These are phyloP conservation scores for Coniochaeta pulveracea DNA, from an alignment of 2,329 filamentous ascomycete genomes.

Conservation along the genomic window DNA sequence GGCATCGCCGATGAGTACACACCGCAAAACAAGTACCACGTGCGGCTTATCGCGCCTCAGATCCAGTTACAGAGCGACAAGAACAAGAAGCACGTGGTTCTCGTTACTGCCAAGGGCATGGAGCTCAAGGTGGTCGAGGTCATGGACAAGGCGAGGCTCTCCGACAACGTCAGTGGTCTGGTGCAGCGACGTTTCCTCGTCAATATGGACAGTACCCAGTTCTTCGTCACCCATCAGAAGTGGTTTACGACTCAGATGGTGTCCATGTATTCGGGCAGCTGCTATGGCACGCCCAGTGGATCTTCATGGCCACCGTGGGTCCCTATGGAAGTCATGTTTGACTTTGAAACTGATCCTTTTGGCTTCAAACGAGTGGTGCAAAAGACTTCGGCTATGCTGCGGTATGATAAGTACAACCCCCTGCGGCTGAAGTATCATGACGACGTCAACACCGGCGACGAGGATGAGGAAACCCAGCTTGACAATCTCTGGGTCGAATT, in stretches of 20 bases:
- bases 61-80: slow-evolving; percentile 98
- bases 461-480: slow-evolving; percentile 62
- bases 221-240: slow-evolving; percentile 93
- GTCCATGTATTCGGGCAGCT: slow-evolving; percentile 88
- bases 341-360: slow-evolving; percentile 86
- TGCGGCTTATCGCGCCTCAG: slow-evolving; percentile 90
- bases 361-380: slow-evolving; percentile 98
- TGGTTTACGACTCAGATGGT: slow-evolving; percentile 76
- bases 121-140: slow-evolving; percentile 95
- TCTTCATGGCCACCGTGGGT: slow-evolving; percentile 97
- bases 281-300: slow-evolving; percentile 74
- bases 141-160: slow-evolving; percentile 91
- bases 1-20: slow-evolving; percentile 82
- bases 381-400: slow-evolving; percentile 85
- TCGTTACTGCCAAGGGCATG: slow-evolving; percentile 97
- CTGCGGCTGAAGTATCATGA: slow-evolving; percentile 95
- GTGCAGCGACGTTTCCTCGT: slow-evolving; percentile 90
- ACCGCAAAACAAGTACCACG: slow-evolving; percentile 86
- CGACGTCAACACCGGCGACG: slow-evolving; percentile 56
- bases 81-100: slow-evolving; percentile 89
- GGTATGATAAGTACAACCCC: slow-evolving; percentile 97
- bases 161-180: slow-evolving; percentile 85
- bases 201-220: slow-evolving; percentile 95
- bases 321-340: slow-evolving; percentile 96
- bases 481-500: slow-evolving; percentile 97